A percentile compares a stretch with the other conserved stretches of the same genome.
Evolutionary conservation across 129 eudicot genomes (phyloP).

Genomic region (Flaveria brownii): DNA sequence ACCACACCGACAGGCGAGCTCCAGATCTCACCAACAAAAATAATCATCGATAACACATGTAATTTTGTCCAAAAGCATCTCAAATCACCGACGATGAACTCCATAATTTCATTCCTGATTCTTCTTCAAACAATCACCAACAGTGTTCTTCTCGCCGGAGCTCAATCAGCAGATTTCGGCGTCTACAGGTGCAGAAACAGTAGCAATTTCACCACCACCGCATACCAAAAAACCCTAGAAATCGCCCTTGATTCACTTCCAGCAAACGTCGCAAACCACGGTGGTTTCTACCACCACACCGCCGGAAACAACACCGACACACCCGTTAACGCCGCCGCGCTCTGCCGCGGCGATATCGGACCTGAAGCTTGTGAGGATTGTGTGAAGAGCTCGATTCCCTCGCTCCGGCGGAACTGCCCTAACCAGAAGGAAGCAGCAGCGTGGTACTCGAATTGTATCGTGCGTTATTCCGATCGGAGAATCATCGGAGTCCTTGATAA

Average conservation of each 20-base stretch:
- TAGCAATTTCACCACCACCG: constrained; percentile 26
- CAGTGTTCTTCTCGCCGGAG: not conserved
- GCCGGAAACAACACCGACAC: constrained; percentile 15
- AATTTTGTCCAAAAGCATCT: not conserved
- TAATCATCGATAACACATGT: not conserved
- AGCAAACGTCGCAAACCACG: constrained; percentile 23
- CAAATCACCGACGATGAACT: not conserved
- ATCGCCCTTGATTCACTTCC: constrained; percentile 25
- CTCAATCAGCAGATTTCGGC: constrained; percentile 29
- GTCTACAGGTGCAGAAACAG: constrained; percentile 26
- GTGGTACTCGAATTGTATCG: constrained; percentile 43
- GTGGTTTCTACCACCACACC: constrained; percentile 36
- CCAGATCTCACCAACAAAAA: not conserved
- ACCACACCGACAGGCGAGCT: not conserved
- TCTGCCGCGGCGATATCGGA: constrained; percentile 50
- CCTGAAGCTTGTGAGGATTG: constrained; percentile 34
- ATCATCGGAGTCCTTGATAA: constrained; percentile 27
- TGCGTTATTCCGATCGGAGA: constrained; percentile 42
- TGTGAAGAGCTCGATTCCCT: constrained; percentile 25
- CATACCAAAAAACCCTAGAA: constrained; percentile 13
- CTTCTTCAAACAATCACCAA: constrained; percentile 10
- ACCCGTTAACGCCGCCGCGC: constrained; percentile 29
- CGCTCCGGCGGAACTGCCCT: constrained; percentile 33
- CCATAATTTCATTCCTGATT: not conserved
- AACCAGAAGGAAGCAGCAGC: constrained; percentile 38